A percentile compares a stretch with the other conserved stretches of the same genome.
These are phyloP conservation scores for Aspergillus hancockii DNA, from an alignment of 495 filamentous ascomycete genomes.

Conservation along the genomic window DNA sequence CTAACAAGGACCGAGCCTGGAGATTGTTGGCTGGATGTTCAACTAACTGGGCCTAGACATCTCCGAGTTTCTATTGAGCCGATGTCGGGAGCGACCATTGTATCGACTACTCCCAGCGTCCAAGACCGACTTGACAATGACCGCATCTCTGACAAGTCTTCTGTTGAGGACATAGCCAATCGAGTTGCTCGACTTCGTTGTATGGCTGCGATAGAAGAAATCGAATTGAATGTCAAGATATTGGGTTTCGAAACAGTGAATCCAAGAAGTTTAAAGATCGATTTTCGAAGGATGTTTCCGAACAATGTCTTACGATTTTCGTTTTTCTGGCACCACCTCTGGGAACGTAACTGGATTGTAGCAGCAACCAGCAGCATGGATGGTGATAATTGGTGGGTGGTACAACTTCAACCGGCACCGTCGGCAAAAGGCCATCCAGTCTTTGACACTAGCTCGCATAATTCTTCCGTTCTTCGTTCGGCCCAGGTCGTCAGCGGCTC, in stretches of 20 bases:
- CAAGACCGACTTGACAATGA: slow-evolving; percentile 51
- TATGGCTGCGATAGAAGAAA: slow-evolving; percentile 58
- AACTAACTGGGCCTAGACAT: slow-evolving; percentile 59
- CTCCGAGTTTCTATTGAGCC: slow-evolving; percentile 69
- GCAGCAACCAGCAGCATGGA: slow-evolving; percentile 68
- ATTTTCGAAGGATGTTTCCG: slow-evolving; percentile 61
- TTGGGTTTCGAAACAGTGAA: slow-evolving; percentile 62
- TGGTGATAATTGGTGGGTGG: slow-evolving; percentile 76
- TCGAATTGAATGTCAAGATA: slow-evolving; percentile 58
- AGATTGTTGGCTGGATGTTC: slow-evolving; percentile 66
- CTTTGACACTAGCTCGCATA: slow-evolving; percentile 11
- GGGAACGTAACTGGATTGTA: slow-evolving; percentile 67
- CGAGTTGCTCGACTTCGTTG: slow-evolving; percentile 61
- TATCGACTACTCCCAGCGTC: slow-evolving; percentile 39
- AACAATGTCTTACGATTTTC: slow-evolving; percentile 57
- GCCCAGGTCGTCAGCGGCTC: slow-evolving; percentile 34
- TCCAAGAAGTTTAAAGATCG: slow-evolving; percentile 55
- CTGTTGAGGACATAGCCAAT: slow-evolving; percentile 52
- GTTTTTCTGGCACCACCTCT: slow-evolving; percentile 64
- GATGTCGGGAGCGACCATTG: slow-evolving; percentile 46
- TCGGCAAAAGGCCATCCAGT: slow-evolving; percentile 11
- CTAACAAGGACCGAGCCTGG: slow-evolving; percentile 60
- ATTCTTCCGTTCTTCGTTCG: slow-evolving; percentile 14
- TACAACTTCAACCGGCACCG: slow-evolving; percentile 50
- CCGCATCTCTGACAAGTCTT: slow-evolving; percentile 40